Conservation (phyloP, 2,329 filamentous ascomycete genomes). For the Penicillium paneum region DNA sequence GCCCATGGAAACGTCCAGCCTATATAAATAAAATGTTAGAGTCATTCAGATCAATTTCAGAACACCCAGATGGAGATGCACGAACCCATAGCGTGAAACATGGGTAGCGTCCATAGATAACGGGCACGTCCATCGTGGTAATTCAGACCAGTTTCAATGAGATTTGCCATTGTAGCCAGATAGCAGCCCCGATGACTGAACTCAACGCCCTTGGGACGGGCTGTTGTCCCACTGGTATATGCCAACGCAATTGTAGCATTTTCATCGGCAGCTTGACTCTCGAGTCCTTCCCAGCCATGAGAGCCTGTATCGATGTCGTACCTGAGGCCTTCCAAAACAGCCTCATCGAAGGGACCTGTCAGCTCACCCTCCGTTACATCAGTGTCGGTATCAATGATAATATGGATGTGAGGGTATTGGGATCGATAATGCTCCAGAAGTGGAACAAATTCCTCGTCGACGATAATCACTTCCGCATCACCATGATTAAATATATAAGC, state of each 20-base stretch:
- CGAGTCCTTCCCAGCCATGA: slow-evolving; percentile 73
- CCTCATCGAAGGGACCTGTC: slow-evolving; percentile 77
- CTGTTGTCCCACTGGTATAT: slow-evolving; percentile 92
- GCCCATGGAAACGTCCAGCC: slow-evolving; percentile 89
- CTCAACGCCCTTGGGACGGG: slow-evolving; percentile 85
- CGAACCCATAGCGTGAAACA: slow-evolving; percentile 67
- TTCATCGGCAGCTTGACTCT: slow-evolving; percentile 68
- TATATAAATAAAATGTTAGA: slow-evolving; percentile 15
- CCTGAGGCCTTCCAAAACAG: slow-evolving; percentile 73
- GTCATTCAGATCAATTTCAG: background rate
- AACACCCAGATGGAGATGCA: slow-evolving; percentile 6
- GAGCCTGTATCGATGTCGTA: slow-evolving; percentile 65
- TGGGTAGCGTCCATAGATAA: slow-evolving; percentile 88
- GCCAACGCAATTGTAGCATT: slow-evolving; percentile 80
- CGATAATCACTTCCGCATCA: slow-evolving; percentile 82
- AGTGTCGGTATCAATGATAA: slow-evolving; percentile 82
- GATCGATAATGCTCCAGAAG: slow-evolving; percentile 66
- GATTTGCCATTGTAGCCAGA: slow-evolving; percentile 76
- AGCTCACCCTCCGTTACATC: slow-evolving; percentile 71
- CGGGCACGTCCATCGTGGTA: slow-evolving; percentile 65
- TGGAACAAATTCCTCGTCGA: slow-evolving; percentile 73
- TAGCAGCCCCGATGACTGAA: slow-evolving; percentile 88
- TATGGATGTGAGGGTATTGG: slow-evolving; percentile 59
- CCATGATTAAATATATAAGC: slow-evolving; percentile 85
- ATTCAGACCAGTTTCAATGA: slow-evolving; percentile 86